Evolutionary conservation across 2,329 filamentous ascomycete species (phyloP), one percentile per base, ranked within the genome.

Genomic region (Dactylellina sp.): DNA sequence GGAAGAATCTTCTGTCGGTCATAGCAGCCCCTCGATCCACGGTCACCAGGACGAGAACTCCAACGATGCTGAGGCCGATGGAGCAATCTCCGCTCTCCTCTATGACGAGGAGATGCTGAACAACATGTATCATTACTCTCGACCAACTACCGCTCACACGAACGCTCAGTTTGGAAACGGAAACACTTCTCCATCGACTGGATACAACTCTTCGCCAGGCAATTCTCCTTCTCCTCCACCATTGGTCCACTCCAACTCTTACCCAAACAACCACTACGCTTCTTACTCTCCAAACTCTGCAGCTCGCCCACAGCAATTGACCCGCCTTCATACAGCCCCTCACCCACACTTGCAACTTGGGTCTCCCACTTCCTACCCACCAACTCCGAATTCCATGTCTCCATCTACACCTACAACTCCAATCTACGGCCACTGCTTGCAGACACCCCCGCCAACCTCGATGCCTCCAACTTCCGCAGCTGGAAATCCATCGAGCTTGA

Each of bases 101-200:
- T 74, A 74, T 40, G 70, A 74, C 44, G 70, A 74, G 55, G 70
- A 74, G 25, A 74, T 74, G 61, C 46, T 74, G 42, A 74, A 66
- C 55, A 74, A 74, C 53, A 74, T 74, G 70, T 74, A 74, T 39
- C 70, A 74, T 7, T 74, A 74, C 22, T 74, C 70, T 28, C 61
- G 70, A 46, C 70, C 70, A 42, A 74, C 40, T 16, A 74, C 70
- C 39, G 61, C 70, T 11, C 70, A 74, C 28, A 62, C 61, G 16
- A 74, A 74, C 44, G 35, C 46, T n/a, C 70, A 74, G 56, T 74
- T 74, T 24, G 62, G 40, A 57, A 65, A 65, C 28, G 70, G 61
- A 22, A 66, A 61, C 40, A 49, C 47, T 24, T 74, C 70, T 44
- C 70, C 70, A 37, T 66, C 70, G 1, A 47, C 60, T 50, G 66